phyloP scores from a whole-genome alignment of 2,329 filamentous ascomycete genomes.

The Talaromyces piceae region DNA sequence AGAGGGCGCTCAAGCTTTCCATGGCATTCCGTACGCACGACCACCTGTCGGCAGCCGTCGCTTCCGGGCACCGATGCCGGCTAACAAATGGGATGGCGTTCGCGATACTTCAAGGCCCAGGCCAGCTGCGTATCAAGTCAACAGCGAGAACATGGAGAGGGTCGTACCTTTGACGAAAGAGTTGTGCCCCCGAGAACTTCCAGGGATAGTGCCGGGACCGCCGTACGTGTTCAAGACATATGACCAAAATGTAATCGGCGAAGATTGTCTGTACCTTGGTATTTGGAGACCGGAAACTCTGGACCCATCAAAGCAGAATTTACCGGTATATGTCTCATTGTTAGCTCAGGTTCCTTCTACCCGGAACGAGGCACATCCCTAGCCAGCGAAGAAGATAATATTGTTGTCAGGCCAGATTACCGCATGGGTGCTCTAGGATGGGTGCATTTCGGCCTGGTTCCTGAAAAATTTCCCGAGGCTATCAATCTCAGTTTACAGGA shows the following conservation, averaged over 20 bases:
- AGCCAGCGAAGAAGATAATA: constrained; percentile 2
- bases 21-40: not conserved
- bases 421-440: constrained; percentile 18
- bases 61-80: not conserved
- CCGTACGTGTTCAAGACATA: not conserved
- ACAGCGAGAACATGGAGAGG: not conserved
- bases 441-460: not conserved
- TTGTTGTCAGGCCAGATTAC: constrained; percentile 18
- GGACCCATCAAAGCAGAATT: not conserved
- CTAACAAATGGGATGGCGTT: not conserved
- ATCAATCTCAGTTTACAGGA: constrained; percentile 15
- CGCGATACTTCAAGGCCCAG: not conserved
- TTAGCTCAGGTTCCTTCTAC: not conserved
- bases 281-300: not conserved
- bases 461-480: constrained; percentile 2
- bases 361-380: not conserved
- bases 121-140: not conserved
- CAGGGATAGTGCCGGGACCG: not conserved
- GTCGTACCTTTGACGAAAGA: not conserved
- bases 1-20: not conserved
- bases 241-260: not conserved
- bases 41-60: not conserved
- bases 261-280: not conserved
- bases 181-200: not conserved
- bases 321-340: not conserved